phyloP scores from a whole-genome alignment of 2,329 filamentous ascomycete genomes.

The Fusarium sp. region DNA sequence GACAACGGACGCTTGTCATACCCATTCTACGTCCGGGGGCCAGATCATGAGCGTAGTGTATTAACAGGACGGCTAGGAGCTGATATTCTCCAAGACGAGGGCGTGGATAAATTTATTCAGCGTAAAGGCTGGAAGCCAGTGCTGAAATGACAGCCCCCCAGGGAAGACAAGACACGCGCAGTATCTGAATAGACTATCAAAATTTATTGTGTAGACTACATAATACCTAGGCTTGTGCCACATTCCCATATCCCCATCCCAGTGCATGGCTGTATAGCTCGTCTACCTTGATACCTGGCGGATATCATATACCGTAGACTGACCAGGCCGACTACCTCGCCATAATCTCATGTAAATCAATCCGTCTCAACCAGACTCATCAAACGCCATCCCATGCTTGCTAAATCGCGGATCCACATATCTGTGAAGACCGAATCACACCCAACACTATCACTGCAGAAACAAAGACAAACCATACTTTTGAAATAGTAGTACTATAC shows the following conservation, averaged over 20 bases:
- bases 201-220: slow-evolving; percentile 28
- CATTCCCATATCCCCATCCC: not conserved
- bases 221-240: slow-evolving; percentile 13
- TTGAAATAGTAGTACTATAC: slow-evolving; percentile 11
- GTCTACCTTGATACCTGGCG: slow-evolving; percentile 19
- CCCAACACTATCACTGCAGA: slow-evolving; percentile 1
- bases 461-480: slow-evolving; percentile 23
- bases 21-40: slow-evolving; percentile 68
- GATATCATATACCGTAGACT: slow-evolving; percentile 5
- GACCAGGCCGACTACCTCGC: not conserved
- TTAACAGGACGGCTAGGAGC: slow-evolving; percentile 67
- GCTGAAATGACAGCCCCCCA: slow-evolving; percentile 42
- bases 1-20: slow-evolving; percentile 51
- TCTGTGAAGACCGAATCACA: slow-evolving; percentile 12
- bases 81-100: slow-evolving; percentile 69
- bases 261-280: slow-evolving; percentile 20
- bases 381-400: slow-evolving; percentile 45
- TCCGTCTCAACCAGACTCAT: slow-evolving; percentile 22
- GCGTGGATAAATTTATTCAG: slow-evolving; percentile 62
- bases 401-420: slow-evolving; percentile 31
- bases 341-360: slow-evolving; percentile 8
- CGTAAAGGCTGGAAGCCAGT: slow-evolving; percentile 67
- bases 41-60: slow-evolving; percentile 69
- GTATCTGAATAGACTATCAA: not conserved
- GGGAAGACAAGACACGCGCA: not conserved